Evolutionary conservation across 169 alveolate genomes (phyloP).

Genomic region (Cyclospora cayetanensis): DNA sequence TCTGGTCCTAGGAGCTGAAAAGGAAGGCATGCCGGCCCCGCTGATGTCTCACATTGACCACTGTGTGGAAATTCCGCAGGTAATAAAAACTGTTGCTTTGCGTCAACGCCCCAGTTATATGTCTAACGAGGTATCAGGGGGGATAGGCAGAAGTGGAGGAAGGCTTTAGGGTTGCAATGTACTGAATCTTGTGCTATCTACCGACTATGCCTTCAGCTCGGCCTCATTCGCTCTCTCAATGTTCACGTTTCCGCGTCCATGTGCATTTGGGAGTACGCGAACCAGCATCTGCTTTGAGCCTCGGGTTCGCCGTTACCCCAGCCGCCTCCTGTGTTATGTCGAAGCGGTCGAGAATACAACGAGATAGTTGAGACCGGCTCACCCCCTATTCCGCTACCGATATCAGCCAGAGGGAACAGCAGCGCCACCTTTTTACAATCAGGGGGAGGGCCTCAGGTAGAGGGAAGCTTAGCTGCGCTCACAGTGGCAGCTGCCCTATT

Average conservation of each 20-base stretch:
- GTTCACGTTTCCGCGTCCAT: slow-evolving; percentile 94
- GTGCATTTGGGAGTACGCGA: slow-evolving; percentile 90
- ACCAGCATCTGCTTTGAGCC: slow-evolving; percentile 73
- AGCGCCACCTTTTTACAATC: no score
- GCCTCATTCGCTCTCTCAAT: slow-evolving; percentile 91
- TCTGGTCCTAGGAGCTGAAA: slow-evolving; percentile 91
- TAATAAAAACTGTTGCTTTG: background rate
- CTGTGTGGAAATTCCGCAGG: slow-evolving; percentile 92
- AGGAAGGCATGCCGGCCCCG: slow-evolving; percentile 93
- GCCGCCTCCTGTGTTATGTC: no score
- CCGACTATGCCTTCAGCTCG: slow-evolving; percentile 72
- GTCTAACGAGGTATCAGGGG: background rate
- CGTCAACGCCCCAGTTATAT: background rate
- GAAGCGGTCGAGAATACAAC: no score
- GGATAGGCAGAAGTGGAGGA: slow-evolving; percentile 82
- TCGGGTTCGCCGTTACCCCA: background rate
- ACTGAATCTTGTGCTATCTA: slow-evolving; percentile 70
- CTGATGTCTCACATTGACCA: slow-evolving; percentile 84
- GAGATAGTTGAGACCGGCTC: no score
- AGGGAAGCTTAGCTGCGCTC: no score
- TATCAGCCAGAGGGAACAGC: no score
- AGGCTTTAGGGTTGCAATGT: slow-evolving; percentile 82
- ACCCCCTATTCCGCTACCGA: no score
- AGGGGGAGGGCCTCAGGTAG: no score
- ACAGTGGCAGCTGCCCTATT: no score